Evolutionary conservation across 1,284 basidiomycete genomes (phyloP).

Genomic region (Baeospora myosura): DNA sequence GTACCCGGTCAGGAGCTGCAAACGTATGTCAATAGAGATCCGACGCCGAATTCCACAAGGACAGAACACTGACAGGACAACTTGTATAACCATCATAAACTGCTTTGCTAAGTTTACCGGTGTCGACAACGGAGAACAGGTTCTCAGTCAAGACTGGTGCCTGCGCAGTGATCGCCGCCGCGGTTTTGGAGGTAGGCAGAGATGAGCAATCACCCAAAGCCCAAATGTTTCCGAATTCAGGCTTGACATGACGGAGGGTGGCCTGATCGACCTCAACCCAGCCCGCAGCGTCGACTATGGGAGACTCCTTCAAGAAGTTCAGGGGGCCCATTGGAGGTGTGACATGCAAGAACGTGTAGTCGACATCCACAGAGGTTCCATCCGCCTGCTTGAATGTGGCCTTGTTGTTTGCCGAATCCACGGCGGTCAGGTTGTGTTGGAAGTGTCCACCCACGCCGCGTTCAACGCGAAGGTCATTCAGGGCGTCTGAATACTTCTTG

Average conservation of each 20-base stretch:
- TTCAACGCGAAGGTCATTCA: constrained; percentile 71
- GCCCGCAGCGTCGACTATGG: constrained; percentile 74
- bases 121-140: constrained; percentile 67
- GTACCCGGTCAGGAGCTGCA: constrained; percentile 74
- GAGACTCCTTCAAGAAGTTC: constrained; percentile 73
- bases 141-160: constrained; percentile 92
- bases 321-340: constrained; percentile 89
- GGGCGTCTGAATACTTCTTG: constrained; percentile 85
- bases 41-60: constrained; percentile 5
- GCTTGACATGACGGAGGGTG: constrained; percentile 80
- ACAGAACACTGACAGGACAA: constrained; percentile 55
- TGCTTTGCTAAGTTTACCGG: constrained; percentile 61
- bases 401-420: constrained; percentile 62
- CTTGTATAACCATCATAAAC: constrained; percentile 81
- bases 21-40: constrained; percentile 15
- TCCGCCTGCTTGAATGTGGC: constrained; percentile 82
- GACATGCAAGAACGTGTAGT: constrained; percentile 84
- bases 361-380: constrained; percentile 57
- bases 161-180: constrained; percentile 88
- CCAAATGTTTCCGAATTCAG: constrained; percentile 78
- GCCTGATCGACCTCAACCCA: constrained; percentile 84
- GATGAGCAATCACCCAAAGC: constrained; percentile 87
- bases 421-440: constrained; percentile 75
- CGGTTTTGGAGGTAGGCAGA: constrained; percentile 93
- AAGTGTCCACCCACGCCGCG: constrained; percentile 80